phyloP scores from a whole-genome alignment of 371 early-diverging fungal species.

The Sporodiniella umbellata region DNA sequence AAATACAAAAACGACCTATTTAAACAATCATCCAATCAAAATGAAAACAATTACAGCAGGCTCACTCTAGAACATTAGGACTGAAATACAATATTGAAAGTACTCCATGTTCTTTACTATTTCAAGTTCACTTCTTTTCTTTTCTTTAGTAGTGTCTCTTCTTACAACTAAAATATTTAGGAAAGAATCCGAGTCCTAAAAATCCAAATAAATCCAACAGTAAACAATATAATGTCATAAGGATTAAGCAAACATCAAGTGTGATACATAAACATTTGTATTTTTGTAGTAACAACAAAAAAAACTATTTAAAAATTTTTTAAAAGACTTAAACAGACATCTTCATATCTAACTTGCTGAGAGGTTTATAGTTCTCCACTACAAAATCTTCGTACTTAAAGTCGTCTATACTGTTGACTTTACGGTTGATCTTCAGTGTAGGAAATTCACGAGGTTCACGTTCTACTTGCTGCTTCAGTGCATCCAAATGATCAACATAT shows the following conservation, averaged over 20 bases:
- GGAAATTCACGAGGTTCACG: constrained; percentile 92
- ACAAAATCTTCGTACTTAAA: constrained; percentile 86
- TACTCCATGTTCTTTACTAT: no score
- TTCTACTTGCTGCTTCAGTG: constrained; percentile 79
- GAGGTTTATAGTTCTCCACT: constrained; percentile 86
- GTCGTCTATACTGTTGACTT: constrained; percentile 74
- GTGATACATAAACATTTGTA: no score
- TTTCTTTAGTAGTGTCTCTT: no score
- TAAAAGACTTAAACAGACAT: constrained; percentile 80
- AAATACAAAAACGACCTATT: not conserved
- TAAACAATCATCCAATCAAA: not conserved
- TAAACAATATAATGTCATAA: no score
- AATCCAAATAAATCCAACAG: no score
- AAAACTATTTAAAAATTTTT: not conserved
- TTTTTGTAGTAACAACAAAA: not conserved
- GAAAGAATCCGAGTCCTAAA: no score
- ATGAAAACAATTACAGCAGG: not conserved
- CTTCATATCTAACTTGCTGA: constrained; percentile 91
- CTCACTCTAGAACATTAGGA: no score
- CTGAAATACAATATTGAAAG: no score
- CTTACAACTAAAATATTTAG: no score
- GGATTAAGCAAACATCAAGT: no score
- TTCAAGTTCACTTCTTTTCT: no score
- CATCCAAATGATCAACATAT: constrained; percentile 92
- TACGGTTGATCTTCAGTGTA: constrained; percentile 66